Conservation (phyloP, 2,329 filamentous ascomycete species). For the Aspergillus fumigatus region DNA sequence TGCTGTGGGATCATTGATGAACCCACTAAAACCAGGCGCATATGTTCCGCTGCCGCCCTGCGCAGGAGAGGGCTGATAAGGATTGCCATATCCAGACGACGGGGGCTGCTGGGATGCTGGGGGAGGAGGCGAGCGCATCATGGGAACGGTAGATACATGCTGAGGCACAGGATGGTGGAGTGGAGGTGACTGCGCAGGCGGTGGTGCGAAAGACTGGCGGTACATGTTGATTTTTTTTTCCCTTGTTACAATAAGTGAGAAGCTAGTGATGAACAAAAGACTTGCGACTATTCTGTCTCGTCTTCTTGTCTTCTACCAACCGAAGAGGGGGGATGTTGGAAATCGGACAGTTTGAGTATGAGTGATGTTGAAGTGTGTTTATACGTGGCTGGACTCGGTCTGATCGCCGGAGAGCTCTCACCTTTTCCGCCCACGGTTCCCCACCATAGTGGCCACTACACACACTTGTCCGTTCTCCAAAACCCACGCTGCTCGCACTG, state of each 20-base stretch:
- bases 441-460: constrained; percentile 11
- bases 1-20: constrained; percentile 92
- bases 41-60: constrained; percentile 40
- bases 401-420: constrained; percentile 19
- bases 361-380: constrained; percentile 20
- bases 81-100: constrained; percentile 47
- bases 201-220: constrained; percentile 73
- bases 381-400: constrained; percentile 31
- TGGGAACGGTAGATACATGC: constrained; percentile 95
- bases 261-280: constrained; percentile 7
- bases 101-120: constrained; percentile 67
- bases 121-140: constrained; percentile 89
- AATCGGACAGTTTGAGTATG: constrained; percentile 8
- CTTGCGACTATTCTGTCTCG: constrained; percentile 1
- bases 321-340: constrained; percentile 11
- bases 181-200: constrained; percentile 73
- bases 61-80: constrained; percentile 43
- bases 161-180: constrained; percentile 96
- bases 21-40: constrained; percentile 70
- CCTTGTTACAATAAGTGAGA: not conserved
- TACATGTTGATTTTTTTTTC: constrained; percentile 62
- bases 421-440: constrained; percentile 18
- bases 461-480: not conserved
- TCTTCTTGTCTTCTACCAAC: not conserved
- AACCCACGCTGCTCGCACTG: not conserved